Conservation (phyloP, 2,329 filamentous ascomycete genomes). For the Epichloe brachyelytri region DNA sequence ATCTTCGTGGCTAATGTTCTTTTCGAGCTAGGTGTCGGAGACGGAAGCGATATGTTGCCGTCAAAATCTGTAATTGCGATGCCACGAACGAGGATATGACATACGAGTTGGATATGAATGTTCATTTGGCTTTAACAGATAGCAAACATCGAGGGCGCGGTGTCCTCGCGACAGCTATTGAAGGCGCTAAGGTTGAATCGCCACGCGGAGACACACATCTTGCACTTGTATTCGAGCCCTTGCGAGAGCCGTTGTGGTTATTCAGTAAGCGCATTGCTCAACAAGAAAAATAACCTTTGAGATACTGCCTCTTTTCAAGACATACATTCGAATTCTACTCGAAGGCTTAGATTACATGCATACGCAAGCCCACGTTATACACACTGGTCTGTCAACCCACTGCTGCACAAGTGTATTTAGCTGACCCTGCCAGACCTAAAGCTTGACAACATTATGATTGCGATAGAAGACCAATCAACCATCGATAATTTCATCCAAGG, state of each 20-base stretch:
- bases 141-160: constrained; percentile 16
- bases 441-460: constrained; percentile 13
- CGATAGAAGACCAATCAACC: constrained; percentile 10
- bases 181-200: constrained; percentile 17
- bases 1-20: neutral
- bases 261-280: constrained; percentile 23
- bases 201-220: constrained; percentile 17
- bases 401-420: neutral
- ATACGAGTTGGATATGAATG: constrained; percentile 10
- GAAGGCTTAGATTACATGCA: constrained; percentile 26
- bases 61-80: constrained; percentile 13
- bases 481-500: constrained; percentile 6
- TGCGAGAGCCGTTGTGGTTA: constrained; percentile 26
- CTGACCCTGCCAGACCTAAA: constrained; percentile 10
- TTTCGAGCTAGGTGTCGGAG: neutral
- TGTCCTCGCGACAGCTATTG: constrained; percentile 18
- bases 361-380: constrained; percentile 28
- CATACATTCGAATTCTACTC: constrained; percentile 20
- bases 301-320: constrained; percentile 19
- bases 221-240: constrained; percentile 23
- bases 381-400: constrained; percentile 23
- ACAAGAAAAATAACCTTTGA: constrained; percentile 8
- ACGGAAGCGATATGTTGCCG: constrained; percentile 10
- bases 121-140: neutral
- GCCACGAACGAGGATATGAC: constrained; percentile 10